Evolutionary conservation across 1,284 basidiomycete species (phyloP), one percentile per base, ranked within the genome.

Genomic region (Puccinia sorghi): DNA sequence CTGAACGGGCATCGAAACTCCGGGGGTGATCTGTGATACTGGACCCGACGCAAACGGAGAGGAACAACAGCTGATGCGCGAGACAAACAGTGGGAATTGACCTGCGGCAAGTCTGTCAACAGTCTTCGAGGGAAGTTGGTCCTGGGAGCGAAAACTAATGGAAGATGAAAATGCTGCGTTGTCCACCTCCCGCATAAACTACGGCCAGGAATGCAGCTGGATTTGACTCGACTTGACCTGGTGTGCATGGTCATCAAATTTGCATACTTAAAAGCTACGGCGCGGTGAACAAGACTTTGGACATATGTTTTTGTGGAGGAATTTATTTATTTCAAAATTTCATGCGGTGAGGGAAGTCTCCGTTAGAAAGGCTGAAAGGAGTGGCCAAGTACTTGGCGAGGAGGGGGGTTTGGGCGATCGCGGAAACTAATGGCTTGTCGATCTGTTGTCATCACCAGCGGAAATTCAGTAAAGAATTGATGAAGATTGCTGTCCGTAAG

Each of bases 341-440:
- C 86, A 96, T 85, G 86, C 92, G 89, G 87, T 96, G 93, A 84
- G 93, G 92, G 88, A 89, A 93, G 82, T 86, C 92, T 81, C 94
- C 93, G 89, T 96, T 97, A 84, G 93, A 94, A 82, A 99, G 89
- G 85, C 94, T 93, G 89, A 93, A 99, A 83, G 89, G 90, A 80
- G 95, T 90, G 86, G 92, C 92, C 84, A 99, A 89, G 88, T 99
- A 99, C 87, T 96, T 97, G 85, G 88, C 88, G 83, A 98, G 88
- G 88, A 91, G 90, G 84, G 94, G 92, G 80, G 92, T 92, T 89
- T 94, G 93, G 89, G 94, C 95, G 86, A 98, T 88, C 80, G 92
- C 90, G 80, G 90, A 90, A 82, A 97, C 86, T 83, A 99, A 86
- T 70, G 88, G 89, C 85, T 90, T 90, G 87, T 99, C 97, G 81